Conservation (phyloP, 2,329 filamentous ascomycete genomes). For the Hypomyces perniciosus region DNA sequence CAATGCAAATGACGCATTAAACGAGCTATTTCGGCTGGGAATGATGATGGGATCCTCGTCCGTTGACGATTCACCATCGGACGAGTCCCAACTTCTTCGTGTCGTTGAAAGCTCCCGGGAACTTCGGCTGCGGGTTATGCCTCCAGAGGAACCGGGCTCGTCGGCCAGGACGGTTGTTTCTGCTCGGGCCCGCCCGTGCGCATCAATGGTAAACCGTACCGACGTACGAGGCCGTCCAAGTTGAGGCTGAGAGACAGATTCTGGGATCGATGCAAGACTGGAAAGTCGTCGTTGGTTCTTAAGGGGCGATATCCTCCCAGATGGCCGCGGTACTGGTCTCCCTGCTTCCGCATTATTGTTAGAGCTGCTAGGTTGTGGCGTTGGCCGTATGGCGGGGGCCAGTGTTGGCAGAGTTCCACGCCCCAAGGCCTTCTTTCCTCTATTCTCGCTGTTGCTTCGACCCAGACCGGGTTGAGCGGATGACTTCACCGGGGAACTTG, state of each 20-base stretch:
- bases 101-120: constrained; percentile 25
- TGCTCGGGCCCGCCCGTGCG: constrained; percentile 52
- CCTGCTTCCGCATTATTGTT: constrained; percentile 23
- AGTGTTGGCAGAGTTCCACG: constrained; percentile 41
- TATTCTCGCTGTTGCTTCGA: constrained; percentile 49
- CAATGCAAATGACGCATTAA: constrained; percentile 49
- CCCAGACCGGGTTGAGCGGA: constrained; percentile 43
- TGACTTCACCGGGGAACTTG: constrained; percentile 48
- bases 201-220: constrained; percentile 58
- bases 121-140: constrained; percentile 23
- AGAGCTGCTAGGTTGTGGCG: constrained; percentile 21
- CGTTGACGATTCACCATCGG: constrained; percentile 50
- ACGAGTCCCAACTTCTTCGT: constrained; percentile 38
- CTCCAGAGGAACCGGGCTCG: constrained; percentile 21
- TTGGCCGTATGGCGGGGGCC: constrained; percentile 39
- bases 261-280: constrained; percentile 53
- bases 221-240: constrained; percentile 41
- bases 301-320: constrained; percentile 47
- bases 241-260: constrained; percentile 32
- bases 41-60: constrained; percentile 62
- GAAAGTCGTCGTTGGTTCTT: constrained; percentile 46
- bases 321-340: constrained; percentile 34
- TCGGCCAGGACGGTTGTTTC: constrained; percentile 43
- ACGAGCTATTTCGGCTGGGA: constrained; percentile 51
- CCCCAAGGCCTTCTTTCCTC: constrained; percentile 37